Evolutionary conservation across 1,284 basidiomycete genomes (phyloP).

Genomic region (Filobasidium uniguttulatum): DNA sequence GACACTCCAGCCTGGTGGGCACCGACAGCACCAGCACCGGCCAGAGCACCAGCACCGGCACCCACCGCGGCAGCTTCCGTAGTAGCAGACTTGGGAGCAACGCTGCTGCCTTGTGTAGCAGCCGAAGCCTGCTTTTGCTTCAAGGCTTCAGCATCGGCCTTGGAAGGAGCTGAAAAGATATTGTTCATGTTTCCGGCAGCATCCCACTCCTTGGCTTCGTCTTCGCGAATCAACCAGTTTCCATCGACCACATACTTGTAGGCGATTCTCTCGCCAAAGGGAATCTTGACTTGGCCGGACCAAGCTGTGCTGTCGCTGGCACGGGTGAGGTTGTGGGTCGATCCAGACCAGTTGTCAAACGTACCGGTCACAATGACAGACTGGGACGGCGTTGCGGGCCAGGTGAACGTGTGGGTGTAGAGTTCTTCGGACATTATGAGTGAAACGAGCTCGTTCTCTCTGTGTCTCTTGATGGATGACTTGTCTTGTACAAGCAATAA

Average conservation of each 20-base stretch:
- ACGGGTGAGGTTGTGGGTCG: constrained; percentile 26
- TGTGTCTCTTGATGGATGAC: no score
- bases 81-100: constrained; percentile 6
- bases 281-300: constrained; percentile 15
- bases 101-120: not conserved
- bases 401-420: constrained; percentile 12
- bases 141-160: constrained; percentile 1
- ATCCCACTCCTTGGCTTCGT: constrained; percentile 38
- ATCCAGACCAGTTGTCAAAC: constrained; percentile 36
- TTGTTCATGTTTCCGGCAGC: constrained; percentile 39
- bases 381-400: constrained; percentile 8
- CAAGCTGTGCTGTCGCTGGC: constrained; percentile 21
- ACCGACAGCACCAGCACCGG: no score
- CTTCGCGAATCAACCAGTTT: constrained; percentile 37
- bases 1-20: no score
- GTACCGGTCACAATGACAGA: constrained; percentile 31
- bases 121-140: not conserved
- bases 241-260: constrained; percentile 39
- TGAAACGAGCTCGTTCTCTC: not conserved
- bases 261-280: constrained; percentile 34
- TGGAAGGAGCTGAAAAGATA: constrained; percentile 17
- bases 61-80: not conserved
- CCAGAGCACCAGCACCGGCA: no score
- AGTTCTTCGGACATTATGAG: constrained; percentile 1
- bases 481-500: no score